Conservation (phyloP, 2,329 filamentous ascomycete species). For the Botrytis porri region DNA sequence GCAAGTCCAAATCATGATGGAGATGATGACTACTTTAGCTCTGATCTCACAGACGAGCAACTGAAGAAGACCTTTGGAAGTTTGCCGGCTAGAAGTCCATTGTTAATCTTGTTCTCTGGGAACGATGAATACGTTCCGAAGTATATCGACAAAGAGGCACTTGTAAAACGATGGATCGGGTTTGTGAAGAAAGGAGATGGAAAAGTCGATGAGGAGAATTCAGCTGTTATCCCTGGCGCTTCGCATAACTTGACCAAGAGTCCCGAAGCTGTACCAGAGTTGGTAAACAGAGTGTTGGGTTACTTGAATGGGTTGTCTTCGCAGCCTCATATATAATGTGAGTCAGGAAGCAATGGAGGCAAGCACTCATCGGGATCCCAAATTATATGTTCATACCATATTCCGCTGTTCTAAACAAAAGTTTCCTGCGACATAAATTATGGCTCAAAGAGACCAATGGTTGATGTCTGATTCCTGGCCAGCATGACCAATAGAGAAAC, state of each 20-base stretch:
- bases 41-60: slow-evolving; percentile 53
- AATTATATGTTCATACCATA: neutral
- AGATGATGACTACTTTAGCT: slow-evolving; percentile 67
- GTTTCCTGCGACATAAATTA: neutral
- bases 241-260: slow-evolving; percentile 51
- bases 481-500: too few species aligned
- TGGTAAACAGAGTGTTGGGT: slow-evolving; percentile 49
- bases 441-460: neutral
- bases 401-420: neutral
- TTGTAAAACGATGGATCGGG: slow-evolving; percentile 49
- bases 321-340: slow-evolving; percentile 3
- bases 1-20: slow-evolving; percentile 52
- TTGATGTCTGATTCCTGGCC: neutral
- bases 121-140: slow-evolving; percentile 50
- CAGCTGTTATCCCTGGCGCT: slow-evolving; percentile 48
- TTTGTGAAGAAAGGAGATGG: slow-evolving; percentile 45
- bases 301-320: slow-evolving; percentile 43
- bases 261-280: slow-evolving; percentile 45
- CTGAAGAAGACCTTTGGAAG: slow-evolving; percentile 56
- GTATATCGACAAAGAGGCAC: slow-evolving; percentile 45
- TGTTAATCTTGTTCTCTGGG: slow-evolving; percentile 50
- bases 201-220: slow-evolving; percentile 47
- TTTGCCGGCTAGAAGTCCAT: slow-evolving; percentile 42
- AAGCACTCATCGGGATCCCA: too few species aligned
- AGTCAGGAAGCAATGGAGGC: neutral